Evolutionary conservation across 805 yeast species (phyloP).

Genomic region (Ogataea wickerhamii): DNA sequence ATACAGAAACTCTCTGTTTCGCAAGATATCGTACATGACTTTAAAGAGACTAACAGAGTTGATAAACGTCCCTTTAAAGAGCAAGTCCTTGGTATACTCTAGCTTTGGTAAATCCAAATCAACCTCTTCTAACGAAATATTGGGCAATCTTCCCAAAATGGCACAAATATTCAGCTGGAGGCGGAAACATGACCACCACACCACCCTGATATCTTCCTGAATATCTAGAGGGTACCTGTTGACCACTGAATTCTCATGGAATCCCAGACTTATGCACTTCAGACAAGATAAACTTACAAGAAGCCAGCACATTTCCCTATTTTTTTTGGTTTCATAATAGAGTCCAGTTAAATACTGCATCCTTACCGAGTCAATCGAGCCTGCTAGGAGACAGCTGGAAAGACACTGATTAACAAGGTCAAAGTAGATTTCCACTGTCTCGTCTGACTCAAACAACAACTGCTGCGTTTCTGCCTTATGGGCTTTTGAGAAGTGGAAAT

Average conservation of each 20-base stretch:
- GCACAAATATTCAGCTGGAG: constrained; percentile 32
- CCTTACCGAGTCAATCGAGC: constrained; percentile 34
- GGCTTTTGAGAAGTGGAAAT: constrained; percentile 10
- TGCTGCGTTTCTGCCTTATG: constrained; percentile 3
- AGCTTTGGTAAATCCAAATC: constrained; percentile 31
- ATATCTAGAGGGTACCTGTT: constrained; percentile 10
- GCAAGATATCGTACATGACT: constrained; percentile 30
- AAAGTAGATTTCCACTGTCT: constrained; percentile 22
- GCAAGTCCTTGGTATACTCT: constrained; percentile 11
- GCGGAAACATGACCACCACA: constrained; percentile 37
- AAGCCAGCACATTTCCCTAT: constrained; percentile 38
- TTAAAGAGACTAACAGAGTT: constrained; percentile 27
- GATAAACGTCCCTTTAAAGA: constrained; percentile 18
- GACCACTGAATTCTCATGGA: constrained; percentile 31
- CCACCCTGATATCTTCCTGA: constrained; percentile 27
- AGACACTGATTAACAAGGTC: constrained; percentile 34
- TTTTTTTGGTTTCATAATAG: constrained; percentile 33
- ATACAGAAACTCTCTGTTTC: constrained; percentile 29
- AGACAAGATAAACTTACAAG: constrained; percentile 35
- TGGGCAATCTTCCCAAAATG: constrained; percentile 35
- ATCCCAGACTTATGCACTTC: constrained; percentile 37
- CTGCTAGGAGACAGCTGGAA: constrained; percentile 32
- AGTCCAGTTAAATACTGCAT: constrained; percentile 34
- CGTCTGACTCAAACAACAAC: constrained; percentile 13
- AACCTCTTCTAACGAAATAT: constrained; percentile 33